phyloP scores from a whole-genome alignment of 306 rosid genomes.

The Prunus padus region DNA sequence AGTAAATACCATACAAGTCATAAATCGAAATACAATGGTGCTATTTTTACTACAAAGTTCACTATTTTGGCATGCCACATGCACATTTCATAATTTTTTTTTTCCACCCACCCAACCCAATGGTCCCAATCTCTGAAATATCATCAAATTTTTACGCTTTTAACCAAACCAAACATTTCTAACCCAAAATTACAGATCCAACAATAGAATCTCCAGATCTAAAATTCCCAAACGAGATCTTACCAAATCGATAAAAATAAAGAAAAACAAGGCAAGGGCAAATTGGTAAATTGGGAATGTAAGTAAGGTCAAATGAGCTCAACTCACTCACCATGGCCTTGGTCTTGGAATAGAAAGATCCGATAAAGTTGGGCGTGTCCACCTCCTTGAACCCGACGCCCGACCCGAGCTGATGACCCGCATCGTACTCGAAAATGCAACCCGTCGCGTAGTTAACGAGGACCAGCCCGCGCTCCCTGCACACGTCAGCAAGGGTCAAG shows the following conservation, averaged over 20 bases:
- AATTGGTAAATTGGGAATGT: no score
- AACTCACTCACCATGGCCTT: constrained; percentile 82
- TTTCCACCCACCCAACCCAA: no score
- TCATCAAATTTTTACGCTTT: background rate
- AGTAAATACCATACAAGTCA: background rate
- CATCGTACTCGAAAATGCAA: constrained; percentile 85
- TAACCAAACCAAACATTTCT: background rate
- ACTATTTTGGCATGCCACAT: background rate
- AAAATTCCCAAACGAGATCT: background rate
- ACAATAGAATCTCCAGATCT: background rate
- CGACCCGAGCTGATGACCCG: constrained; percentile 50
- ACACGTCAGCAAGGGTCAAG: constrained; percentile 67
- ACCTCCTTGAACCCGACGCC: constrained; percentile 74
- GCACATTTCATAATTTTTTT: no score
- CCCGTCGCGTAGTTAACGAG: constrained; percentile 85
- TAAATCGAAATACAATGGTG: no score
- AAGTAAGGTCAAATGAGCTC: background rate
- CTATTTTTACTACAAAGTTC: no score
- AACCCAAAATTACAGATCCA: constrained; percentile 4
- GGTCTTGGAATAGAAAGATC: constrained; percentile 89
- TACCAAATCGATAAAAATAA: background rate
- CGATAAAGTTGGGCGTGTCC: constrained; percentile 72
- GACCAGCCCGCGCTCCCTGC: constrained; percentile 55
- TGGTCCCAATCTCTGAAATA: no score
- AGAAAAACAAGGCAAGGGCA: background rate